Conservation (phyloP, 805 yeast genomes). For the Schwanniomyces vanrijiae region DNA sequence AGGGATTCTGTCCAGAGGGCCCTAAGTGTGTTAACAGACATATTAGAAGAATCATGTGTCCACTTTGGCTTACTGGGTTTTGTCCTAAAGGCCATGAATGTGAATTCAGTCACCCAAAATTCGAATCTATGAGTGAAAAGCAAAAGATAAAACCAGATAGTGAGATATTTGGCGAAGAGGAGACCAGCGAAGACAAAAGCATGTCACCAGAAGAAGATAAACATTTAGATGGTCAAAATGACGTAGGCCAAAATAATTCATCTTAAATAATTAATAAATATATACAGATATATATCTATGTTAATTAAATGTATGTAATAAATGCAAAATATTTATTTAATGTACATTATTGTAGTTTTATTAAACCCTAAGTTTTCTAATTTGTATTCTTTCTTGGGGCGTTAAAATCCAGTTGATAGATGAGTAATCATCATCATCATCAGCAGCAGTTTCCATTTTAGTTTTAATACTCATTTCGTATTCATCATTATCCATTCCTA, state of each 20-base stretch:
- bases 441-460: conserved; percentile 39
- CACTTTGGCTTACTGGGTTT: conserved; percentile 80
- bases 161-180: conserved; percentile 6
- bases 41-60: conserved; percentile 73
- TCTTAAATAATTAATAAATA: neutral
- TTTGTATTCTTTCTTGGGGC: conserved; percentile 68
- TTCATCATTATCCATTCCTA: conserved; percentile 75
- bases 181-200: conserved; percentile 15
- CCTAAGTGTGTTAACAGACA: conserved; percentile 84
- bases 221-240: conserved; percentile 1
- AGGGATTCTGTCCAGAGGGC: conserved; percentile 92
- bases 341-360: neutral
- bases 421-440: conserved; percentile 22
- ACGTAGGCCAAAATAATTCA: neutral
- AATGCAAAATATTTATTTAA: neutral
- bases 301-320: neutral
- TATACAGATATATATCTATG: neutral
- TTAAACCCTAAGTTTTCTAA: conserved; percentile 57
- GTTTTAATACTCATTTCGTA: conserved; percentile 35
- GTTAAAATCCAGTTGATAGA: conserved; percentile 71
- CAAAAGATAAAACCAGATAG: conserved; percentile 45
- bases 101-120: conserved; percentile 80
- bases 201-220: conserved; percentile 8
- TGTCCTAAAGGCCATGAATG: conserved; percentile 88
- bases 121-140: conserved; percentile 45